These are phyloP conservation scores for Hibiscus tridactylites DNA, from an alignment of 345 rosid genomes.

Conservation along the genomic window DNA sequence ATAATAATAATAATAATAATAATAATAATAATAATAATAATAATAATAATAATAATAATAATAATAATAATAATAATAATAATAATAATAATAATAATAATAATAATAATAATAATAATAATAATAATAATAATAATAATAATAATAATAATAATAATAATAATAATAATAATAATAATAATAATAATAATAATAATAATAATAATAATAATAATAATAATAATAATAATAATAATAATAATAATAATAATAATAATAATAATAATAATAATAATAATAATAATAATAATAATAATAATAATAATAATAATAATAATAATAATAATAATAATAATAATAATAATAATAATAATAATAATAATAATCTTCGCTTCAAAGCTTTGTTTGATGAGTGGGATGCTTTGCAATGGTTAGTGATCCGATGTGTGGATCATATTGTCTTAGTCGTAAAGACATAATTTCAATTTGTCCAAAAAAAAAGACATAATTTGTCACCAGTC, in stretches of 20 bases:
- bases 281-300: not conserved
- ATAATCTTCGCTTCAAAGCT: not conserved
- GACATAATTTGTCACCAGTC: not conserved
- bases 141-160: not conserved
- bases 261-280: not conserved
- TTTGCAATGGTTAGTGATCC: not conserved
- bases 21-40: not conserved
- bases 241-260: not conserved
- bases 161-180: not conserved
- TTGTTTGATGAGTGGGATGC: not conserved
- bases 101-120: not conserved
- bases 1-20: not conserved
- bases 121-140: not conserved
- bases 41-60: not conserved
- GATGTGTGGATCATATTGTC: not conserved
- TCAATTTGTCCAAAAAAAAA: not conserved
- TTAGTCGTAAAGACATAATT: not conserved
- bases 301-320: not conserved
- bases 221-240: not conserved
- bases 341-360: not conserved
- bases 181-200: not conserved
- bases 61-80: not conserved
- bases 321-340: not conserved
- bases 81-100: not conserved
- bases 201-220: not conserved